Evolutionary conservation across 2,329 filamentous ascomycete genomes (phyloP), one percentile per base, ranked within the genome.

Genomic region (Fusarium penzigii): DNA sequence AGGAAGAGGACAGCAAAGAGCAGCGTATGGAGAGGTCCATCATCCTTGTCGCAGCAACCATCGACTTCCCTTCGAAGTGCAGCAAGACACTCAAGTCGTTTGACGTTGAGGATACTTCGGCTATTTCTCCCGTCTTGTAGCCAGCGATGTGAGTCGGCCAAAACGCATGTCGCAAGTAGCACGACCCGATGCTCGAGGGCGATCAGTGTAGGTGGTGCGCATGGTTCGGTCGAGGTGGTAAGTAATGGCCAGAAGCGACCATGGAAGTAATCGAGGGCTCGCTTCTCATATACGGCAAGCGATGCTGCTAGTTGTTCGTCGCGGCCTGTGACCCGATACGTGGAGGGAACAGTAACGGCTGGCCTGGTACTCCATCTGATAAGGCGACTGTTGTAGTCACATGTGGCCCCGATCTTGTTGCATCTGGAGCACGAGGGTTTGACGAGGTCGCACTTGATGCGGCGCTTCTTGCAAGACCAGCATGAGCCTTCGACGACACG

Each of bases 401-500:
- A 65, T 3, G 55, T 32, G 9, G 63, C 63, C 13, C 63, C 63
- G 16, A 65, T 55, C 39, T 64, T 61, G 25, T 55, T 48, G 51
- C 74, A 76, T 47, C 72, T 72, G 5, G 65, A 66, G 54, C 74
- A 76, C 3, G 63, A 59, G 2, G 73, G 71, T 20, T 67, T 65
- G 25, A 64, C 61, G 9, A 76, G 66, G 51, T 75, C 73, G 55
- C 74, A 76, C 53, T 75, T 75, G 41, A 75, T 72, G 20, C 74
- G 66, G 11, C 74, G 69, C 44, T 76, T 73, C 56, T 75, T 76
- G 63, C 74, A 76, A 17, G 70, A 66, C 74, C 74, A 76, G 55
- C 74, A 76, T 6, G 74, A 76, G n/a, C 74, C 74, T 12, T 65
- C 59, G 3, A 65, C 63, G 9, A 65, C 58, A 11, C 63, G 49